phyloP scores from a whole-genome alignment of 345 rosid species.

The Pseudoturritis turrita region DNA sequence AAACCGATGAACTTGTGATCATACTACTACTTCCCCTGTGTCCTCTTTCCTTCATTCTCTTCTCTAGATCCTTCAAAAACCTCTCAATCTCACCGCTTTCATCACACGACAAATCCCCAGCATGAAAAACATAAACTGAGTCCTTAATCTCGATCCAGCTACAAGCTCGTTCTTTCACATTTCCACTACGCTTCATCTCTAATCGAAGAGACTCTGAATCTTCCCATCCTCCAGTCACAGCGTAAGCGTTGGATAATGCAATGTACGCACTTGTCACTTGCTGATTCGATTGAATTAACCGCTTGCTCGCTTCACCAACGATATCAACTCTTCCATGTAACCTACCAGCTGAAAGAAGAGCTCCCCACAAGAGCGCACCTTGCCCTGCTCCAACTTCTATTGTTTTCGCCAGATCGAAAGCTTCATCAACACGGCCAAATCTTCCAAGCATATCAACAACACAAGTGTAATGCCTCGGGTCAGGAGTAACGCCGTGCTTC shows the following conservation, averaged over 20 bases:
- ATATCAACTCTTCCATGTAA: conserved; percentile 68
- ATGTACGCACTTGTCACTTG: conserved; percentile 65
- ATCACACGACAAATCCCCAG: conserved; percentile 47
- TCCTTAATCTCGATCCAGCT: conserved; percentile 73
- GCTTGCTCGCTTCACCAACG: conserved; percentile 57
- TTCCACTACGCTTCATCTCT: conserved; percentile 57
- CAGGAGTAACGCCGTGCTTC: conserved; percentile 50
- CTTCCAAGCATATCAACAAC: conserved; percentile 83
- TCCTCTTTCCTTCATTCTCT: conserved; percentile 57
- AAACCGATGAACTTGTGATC: conserved; percentile 46
- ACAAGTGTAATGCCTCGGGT: conserved; percentile 64
- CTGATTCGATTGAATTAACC: conserved; percentile 47
- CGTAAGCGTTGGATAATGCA: conserved; percentile 62
- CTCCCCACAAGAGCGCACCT: conserved; percentile 71
- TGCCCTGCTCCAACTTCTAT: conserved; percentile 36
- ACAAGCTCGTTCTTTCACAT: conserved; percentile 68
- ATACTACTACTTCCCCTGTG: conserved; percentile 38
- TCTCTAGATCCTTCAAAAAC: conserved; percentile 49
- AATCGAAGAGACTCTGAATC: conserved; percentile 45
- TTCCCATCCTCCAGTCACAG: conserved; percentile 63
- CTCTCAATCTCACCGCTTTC: conserved; percentile 38
- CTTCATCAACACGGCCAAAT: conserved; percentile 67
- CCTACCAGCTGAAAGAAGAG: conserved; percentile 71
- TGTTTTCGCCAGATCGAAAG: conserved; percentile 51
- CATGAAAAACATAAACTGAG: conserved; percentile 43